These are phyloP conservation scores for Salvia miltiorrhiza DNA, from an alignment of 257 asterid species.

Conservation along the genomic window DNA sequence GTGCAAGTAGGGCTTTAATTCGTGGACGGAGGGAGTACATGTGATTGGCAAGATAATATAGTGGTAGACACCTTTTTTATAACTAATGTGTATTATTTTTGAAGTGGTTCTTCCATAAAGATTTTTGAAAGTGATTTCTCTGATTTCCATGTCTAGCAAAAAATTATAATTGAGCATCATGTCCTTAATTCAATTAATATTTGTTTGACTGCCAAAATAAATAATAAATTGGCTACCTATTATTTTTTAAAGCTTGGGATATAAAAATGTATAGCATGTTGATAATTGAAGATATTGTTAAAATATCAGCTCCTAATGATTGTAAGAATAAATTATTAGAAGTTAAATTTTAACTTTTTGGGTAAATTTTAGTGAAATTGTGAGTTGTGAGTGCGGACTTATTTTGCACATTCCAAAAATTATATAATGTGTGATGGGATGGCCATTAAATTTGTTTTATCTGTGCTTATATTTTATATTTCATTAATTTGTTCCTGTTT, in stretches of 20 bases:
- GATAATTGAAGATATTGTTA: constrained; percentile 34
- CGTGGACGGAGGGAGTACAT: no score
- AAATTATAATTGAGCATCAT: neutral
- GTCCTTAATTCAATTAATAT: neutral
- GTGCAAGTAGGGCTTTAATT: no score
- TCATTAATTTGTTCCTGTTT: neutral
- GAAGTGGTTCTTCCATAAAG: constrained; percentile 42
- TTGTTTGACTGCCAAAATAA: neutral
- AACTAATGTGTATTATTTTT: constrained; percentile 15
- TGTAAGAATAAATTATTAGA: constrained; percentile 21
- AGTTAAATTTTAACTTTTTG: neutral
- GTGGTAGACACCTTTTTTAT: constrained; percentile 32
- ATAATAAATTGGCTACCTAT: neutral
- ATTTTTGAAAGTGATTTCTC: constrained; percentile 24
- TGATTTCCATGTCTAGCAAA: constrained; percentile 10
- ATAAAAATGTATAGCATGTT: no score
- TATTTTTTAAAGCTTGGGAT: no score
- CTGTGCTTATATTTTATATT: constrained; percentile 8
- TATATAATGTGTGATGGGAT: constrained; percentile 24
- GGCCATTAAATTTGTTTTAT: constrained; percentile 18
- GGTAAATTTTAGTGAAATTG: constrained; percentile 25
- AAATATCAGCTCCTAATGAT: constrained; percentile 22
- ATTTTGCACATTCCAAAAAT: constrained; percentile 26
- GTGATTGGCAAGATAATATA: constrained; percentile 23
- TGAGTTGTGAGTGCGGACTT: constrained; percentile 23